phyloP scores from a whole-genome alignment of 2,329 filamentous ascomycete species.

The Sphaerulina vaccinii region DNA sequence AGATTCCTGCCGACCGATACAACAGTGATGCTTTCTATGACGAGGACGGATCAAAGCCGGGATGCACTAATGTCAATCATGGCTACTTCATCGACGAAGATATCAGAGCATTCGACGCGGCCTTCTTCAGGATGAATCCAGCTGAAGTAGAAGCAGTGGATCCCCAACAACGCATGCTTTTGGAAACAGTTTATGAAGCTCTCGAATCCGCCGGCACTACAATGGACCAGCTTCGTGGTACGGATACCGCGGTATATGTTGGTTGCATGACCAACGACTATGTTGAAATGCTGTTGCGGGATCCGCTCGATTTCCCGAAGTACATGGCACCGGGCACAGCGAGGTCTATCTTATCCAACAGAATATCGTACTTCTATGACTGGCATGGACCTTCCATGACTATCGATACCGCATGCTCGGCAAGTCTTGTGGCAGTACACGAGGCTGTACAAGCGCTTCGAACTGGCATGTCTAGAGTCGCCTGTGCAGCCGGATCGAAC shows the following conservation, averaged over 20 bases:
- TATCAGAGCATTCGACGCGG: constrained; percentile 37
- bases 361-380: constrained; percentile 39
- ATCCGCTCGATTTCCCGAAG: constrained; percentile 14
- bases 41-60: constrained; percentile 10
- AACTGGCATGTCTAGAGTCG: constrained; percentile 25
- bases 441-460: constrained; percentile 34
- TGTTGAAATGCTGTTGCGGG: constrained; percentile 12
- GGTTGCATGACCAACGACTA: constrained; percentile 27
- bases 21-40: constrained; percentile 22
- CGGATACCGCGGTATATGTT: constrained; percentile 22
- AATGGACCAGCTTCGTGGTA: constrained; percentile 14
- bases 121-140: constrained; percentile 45
- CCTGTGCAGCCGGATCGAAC: constrained; percentile 28
- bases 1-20: constrained; percentile 25
- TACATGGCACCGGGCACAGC: constrained; percentile 34
- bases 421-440: constrained; percentile 41
- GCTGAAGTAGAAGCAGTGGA: constrained; percentile 45
- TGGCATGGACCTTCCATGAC: constrained; percentile 42
- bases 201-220: constrained; percentile 21
- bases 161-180: constrained; percentile 42
- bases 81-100: constrained; percentile 35
- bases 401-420: constrained; percentile 50
- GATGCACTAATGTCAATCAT: constrained; percentile 21
- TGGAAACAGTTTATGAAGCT: constrained; percentile 46
- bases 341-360: constrained; percentile 43